Conservation (phyloP, 306 rosid species). For the Albizia julibrissin region DNA sequence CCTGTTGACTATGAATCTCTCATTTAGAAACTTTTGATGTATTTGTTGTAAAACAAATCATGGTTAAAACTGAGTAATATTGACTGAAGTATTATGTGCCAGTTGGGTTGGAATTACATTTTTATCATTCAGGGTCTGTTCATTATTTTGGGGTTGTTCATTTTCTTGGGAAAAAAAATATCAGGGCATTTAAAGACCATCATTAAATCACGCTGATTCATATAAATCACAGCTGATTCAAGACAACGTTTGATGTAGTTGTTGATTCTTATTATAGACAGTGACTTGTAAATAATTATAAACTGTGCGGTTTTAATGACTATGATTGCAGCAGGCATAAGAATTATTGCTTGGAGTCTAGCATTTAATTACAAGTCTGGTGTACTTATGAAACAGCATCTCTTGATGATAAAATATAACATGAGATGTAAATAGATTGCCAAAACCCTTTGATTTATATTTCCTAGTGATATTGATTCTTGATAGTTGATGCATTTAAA, state of each 20-base stretch:
- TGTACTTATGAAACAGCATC: not conserved
- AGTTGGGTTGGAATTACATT: constrained; percentile 1
- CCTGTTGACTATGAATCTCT: not conserved
- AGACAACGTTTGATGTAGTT: not conserved
- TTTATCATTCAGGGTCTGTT: constrained; percentile 1
- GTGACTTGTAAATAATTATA: not conserved
- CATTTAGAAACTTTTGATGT: not conserved
- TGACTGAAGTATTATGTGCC: not conserved
- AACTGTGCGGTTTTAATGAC: not conserved
- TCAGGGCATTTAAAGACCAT: not conserved
- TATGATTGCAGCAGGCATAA: constrained; percentile 2
- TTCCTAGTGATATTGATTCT: constrained; percentile 18
- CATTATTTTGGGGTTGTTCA: not conserved
- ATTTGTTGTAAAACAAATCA: not conserved
- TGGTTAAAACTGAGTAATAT: not conserved
- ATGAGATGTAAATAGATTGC: constrained; percentile 25
- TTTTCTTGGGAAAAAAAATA: not conserved
- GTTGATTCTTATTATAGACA: not conserved
- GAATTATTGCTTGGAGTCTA: not conserved
- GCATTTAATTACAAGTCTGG: constrained; percentile 16
- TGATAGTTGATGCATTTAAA: constrained; percentile 7
- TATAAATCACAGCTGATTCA: not conserved
- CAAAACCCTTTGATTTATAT: constrained; percentile 19
- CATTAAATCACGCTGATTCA: not conserved
- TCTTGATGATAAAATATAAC: not conserved